phyloP scores from a whole-genome alignment of 192 early-diverging fungal species.

The Fimicolochytrium jonesii region DNA sequence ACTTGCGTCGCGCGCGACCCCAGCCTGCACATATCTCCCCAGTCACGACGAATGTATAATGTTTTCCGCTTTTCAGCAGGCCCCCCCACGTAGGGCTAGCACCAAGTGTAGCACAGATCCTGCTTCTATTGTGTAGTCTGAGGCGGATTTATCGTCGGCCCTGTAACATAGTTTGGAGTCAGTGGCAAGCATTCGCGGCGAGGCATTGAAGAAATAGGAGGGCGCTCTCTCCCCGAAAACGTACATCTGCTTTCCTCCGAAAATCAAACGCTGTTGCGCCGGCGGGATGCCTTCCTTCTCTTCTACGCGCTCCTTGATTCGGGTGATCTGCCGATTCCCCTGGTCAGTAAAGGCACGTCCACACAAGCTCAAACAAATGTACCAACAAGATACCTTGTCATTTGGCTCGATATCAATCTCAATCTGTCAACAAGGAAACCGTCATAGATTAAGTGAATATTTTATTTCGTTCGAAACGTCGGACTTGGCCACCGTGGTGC shows the following conservation, averaged over 20 bases:
- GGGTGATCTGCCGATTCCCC: constrained; percentile 59
- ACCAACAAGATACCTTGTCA: constrained; percentile 69
- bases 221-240: constrained; percentile 1
- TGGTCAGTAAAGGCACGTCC: no score
- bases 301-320: constrained; percentile 90
- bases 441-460: background rate
- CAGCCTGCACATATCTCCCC: no score
- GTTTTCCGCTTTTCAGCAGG: no score
- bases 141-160: constrained; percentile 71
- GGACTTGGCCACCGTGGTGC: no score
- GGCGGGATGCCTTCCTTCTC: constrained; percentile 98
- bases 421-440: constrained; percentile 59
- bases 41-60: no score
- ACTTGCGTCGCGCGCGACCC: no score
- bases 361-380: no score
- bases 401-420: constrained; percentile 82
- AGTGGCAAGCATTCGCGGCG: background rate
- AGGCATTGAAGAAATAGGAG: background rate
- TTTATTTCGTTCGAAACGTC: no score
- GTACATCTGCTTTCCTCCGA: constrained; percentile 91
- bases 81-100: constrained; percentile 88
- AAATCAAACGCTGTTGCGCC: constrained; percentile 92
- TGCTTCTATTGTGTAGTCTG: constrained; percentile 66
- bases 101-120: constrained; percentile 91
- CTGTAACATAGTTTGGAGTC: constrained; percentile 33